Conservation (phyloP, 129 eudicot genomes). For the Deinandra increscens region DNA sequence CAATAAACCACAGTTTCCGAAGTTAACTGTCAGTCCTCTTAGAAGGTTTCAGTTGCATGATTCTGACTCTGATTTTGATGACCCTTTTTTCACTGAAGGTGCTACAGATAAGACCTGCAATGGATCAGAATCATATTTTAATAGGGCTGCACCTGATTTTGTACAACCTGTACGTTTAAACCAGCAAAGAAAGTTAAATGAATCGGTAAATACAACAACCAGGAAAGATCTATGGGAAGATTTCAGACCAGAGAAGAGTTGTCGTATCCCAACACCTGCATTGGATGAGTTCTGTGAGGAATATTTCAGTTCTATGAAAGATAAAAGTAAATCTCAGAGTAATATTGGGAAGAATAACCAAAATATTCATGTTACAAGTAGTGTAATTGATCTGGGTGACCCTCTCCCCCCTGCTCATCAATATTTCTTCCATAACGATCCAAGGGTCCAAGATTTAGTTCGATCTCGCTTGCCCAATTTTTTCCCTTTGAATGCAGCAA, state of each 20-base stretch:
- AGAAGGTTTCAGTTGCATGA: constrained; percentile 85
- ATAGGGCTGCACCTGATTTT: constrained; percentile 19
- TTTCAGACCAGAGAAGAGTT: constrained; percentile 44
- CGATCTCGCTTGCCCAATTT: constrained; percentile 70
- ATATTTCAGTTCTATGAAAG: constrained; percentile 52
- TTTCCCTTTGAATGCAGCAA: constrained; percentile 51
- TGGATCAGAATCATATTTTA: constrained; percentile 29
- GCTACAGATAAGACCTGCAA: constrained; percentile 12
- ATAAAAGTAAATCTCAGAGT: constrained; percentile 29
- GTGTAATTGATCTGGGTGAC: constrained; percentile 26
- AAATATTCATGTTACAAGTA: constrained; percentile 22
- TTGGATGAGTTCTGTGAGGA: constrained; percentile 77
- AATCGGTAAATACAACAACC: constrained; percentile 25
- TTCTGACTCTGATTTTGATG: constrained; percentile 72
- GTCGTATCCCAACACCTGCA: constrained; percentile 70
- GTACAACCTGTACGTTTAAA: not conserved
- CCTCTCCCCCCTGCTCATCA: constrained; percentile 59
- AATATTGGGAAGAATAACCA: constrained; percentile 8
- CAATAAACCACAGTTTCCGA: constrained; percentile 39
- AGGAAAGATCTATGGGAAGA: constrained; percentile 70
- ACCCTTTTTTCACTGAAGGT: constrained; percentile 31
- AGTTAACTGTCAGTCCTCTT: constrained; percentile 65
- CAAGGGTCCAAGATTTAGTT: constrained; percentile 68
- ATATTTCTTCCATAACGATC: constrained; percentile 68
- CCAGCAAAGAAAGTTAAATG: constrained; percentile 21